Evolutionary conservation across 345 rosid species (phyloP).

Genomic region (Boechera retrofracta): DNA sequence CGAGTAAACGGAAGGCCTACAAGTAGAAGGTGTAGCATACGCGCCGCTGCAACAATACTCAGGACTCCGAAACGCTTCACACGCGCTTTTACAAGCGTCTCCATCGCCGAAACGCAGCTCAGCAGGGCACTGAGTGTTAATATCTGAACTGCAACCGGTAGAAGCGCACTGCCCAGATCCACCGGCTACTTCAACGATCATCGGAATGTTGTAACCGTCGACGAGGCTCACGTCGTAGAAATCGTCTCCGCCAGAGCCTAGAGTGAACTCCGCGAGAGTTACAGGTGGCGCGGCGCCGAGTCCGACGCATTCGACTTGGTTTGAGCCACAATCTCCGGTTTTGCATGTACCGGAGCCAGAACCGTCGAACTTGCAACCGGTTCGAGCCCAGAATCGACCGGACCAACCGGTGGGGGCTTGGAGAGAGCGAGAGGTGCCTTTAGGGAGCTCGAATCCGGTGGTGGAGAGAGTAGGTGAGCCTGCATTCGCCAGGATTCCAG

Average conservation of each 20-base stretch:
- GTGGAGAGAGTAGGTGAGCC: constrained; percentile 68
- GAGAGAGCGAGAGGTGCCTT: constrained; percentile 61
- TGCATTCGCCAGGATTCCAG: constrained; percentile 71
- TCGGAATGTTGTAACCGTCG: constrained; percentile 90
- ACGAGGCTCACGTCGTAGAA: constrained; percentile 96
- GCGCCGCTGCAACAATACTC: constrained; percentile 98
- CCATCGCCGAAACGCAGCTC: constrained; percentile 74
- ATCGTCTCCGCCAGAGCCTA: constrained; percentile 79
- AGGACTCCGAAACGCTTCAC: constrained; percentile 87
- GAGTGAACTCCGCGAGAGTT: constrained; percentile 85
- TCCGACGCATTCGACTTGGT: constrained; percentile 68
- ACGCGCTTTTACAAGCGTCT: constrained; percentile 89
- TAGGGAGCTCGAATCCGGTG: constrained; percentile 67
- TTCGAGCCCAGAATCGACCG: constrained; percentile 81
- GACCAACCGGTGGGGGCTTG: constrained; percentile 86
- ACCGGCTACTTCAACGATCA: constrained; percentile 76
- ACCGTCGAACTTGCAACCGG: constrained; percentile 66
- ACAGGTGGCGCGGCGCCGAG: constrained; percentile 87
- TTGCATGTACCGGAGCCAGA: constrained; percentile 64
- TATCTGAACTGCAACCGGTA: constrained; percentile 78
- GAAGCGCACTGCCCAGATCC: constrained; percentile 80
- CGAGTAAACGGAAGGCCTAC: constrained; percentile 87
- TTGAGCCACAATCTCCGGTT: constrained; percentile 82
- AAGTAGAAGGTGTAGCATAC: constrained; percentile 80
- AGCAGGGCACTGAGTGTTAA: constrained; percentile 78